Evolutionary conservation across 2,329 filamentous ascomycete genomes (phyloP).

Genomic region (Aspergillus calidoustus): DNA sequence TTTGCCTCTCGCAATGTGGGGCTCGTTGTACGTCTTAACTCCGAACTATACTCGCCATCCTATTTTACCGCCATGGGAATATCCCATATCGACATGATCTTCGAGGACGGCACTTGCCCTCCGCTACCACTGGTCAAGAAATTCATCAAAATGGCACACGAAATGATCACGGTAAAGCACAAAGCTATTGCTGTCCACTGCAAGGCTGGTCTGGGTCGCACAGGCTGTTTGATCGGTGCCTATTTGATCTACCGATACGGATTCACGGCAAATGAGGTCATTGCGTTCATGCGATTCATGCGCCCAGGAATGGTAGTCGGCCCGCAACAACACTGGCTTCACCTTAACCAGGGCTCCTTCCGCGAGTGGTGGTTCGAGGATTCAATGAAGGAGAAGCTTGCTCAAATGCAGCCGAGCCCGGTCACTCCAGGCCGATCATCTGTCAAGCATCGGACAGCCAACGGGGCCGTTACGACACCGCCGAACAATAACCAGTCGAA

Average conservation of each 20-base stretch:
- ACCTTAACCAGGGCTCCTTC: constrained; percentile 95
- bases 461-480: constrained; percentile 77
- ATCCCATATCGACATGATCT: constrained; percentile 98
- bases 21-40: constrained; percentile 93
- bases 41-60: constrained; percentile 92
- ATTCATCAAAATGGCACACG: constrained; percentile 92
- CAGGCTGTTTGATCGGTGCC: constrained; percentile 93
- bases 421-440: constrained; percentile 58
- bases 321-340: constrained; percentile 97
- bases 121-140: constrained; percentile 85
- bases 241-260: constrained; percentile 97
- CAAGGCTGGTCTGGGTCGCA: constrained; percentile 94
- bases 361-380: constrained; percentile 95
- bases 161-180: constrained; percentile 88
- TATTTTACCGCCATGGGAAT: constrained; percentile 96
- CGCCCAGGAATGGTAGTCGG: constrained; percentile 98
- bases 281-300: constrained; percentile 99
- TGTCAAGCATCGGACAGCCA: constrained; percentile 66
- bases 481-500: constrained; percentile 77
- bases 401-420: constrained; percentile 65
- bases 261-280: constrained; percentile 96
- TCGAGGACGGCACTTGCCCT: constrained; percentile 96
- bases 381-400: constrained; percentile 78
- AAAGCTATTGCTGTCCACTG: constrained; percentile 97
- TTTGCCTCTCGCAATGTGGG: constrained; percentile 88